Base-by-base conservation (phyloP, 1,139 yeast genomes). In the Wickerhamiella pararugosa region DNA sequence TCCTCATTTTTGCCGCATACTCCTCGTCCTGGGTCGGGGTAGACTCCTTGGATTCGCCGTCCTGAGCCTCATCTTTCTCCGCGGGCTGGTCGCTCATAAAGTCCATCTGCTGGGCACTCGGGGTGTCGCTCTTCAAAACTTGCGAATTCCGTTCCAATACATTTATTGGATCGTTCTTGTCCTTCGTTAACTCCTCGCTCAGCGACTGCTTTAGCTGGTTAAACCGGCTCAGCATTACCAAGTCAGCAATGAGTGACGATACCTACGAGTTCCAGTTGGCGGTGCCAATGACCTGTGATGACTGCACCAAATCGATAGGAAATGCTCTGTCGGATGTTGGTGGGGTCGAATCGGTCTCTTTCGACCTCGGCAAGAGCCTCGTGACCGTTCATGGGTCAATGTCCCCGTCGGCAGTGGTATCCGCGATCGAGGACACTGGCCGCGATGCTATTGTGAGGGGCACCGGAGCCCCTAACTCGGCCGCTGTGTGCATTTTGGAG, bases 361-460 rank as follows among this genome's bases (percentile, higher is more conserved):
- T 63, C 7, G 76, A 79, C 56, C 61, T 82, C 34, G 51, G 58
- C 5, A 59, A 66, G 11, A 75, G 81, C 54, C 62, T 73, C 29
- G 87, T 82, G 9, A 65, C 74, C 1, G 78, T 84, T 5, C 63
- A 63, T 25, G 92, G 93, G 2, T 58, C 71, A 1, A 64, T 70
- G 6, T 74, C 94, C 3, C 94, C 94, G 1, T 78, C 90, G 4
- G 63, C 60, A 29, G 69, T 84, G 15, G 77, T 81, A 29, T 64
- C 64, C 47, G 71, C 80, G 0, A 75, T 83, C 46, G 87, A 79
- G 57, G 54, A 56, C 1, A 76, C 76, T 4, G 96, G 96, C 1
- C 73, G 75, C 51, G 96, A 87, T 56, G 94, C 94, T 7, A 82
- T 87, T 49, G 79, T 87, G 31, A 69, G 97, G 48, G 98, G 98